Base-by-base conservation (phyloP, 257 asterid genomes). In the Euphrasia confusa region DNA sequence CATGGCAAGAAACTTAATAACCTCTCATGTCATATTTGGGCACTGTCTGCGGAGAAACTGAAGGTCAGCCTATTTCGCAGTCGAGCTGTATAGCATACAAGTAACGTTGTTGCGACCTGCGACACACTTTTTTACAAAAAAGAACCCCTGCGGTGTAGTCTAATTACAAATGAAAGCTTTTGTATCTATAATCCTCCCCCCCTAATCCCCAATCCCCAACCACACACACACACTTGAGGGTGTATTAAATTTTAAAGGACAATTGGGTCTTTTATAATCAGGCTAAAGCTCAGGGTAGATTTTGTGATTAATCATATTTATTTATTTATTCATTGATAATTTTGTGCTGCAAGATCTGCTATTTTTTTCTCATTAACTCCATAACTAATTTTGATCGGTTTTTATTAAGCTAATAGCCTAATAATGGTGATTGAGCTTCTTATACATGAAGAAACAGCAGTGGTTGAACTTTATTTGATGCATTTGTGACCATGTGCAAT, bases 401-500 rank as follows among this genome's bases (percentile, higher is more conserved):
- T 66, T 28, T 15, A 15, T 28, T 32, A 32, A 32, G 50, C 37
- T 64, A 15, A 30, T 49, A 52, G 12, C 24, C 37, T 64, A 15
- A 30, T 49, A 52, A 21, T 39, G 54, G 42, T 27, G 9, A 45
- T 28, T 62, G 13, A 62, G 33, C 33, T 30, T 30, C 33, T 30
- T 30, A 30, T 30, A 30, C 33, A 2, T 30, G 4, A 30, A 30
- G 33, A 28, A 28, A 28, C 33, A 28, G 40, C 10, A 35, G n/a
- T 28, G 3, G 49, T 52, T 49, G 37, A 39, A 40, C 21, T 60
- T 4, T 15, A 10, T 26, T 40, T 50, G 39, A 52, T 39, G 52
- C 59, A 58, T 40, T 30, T 66, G 14, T 60, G 52, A 39, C 13
- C 30, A 1, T 44, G 33, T 4, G 63, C 33, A 42, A 69, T 4